Base-by-base conservation (phyloP, 768 basidiomycete genomes). In the Boletellus sp. region DNA sequence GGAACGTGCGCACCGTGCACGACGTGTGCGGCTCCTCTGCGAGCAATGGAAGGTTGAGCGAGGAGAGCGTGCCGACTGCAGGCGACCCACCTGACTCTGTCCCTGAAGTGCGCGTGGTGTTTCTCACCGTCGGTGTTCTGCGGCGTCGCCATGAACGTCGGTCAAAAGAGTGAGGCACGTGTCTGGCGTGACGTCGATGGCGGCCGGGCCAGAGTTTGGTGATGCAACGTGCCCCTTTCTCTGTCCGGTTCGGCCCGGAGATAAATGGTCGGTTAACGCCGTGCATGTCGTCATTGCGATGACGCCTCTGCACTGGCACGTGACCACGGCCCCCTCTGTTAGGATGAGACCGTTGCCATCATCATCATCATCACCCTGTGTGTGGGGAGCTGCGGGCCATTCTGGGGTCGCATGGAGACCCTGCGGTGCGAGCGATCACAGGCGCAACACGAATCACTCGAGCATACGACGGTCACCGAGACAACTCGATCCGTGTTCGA, bases 1-100 rank as follows among this genome's bases (percentile, higher is more conserved):
- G 49, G 22, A 33, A 22, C 0, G 28, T 28, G 44, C 59, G 10
- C 51, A 58, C 75, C 73, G 24, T 76, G 74, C 7, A 71, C 55
- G 23, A 72, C 56, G 48, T 73, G 65, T 3, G 52, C 54, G 3
- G 63, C 74, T 72, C 50, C 75, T 74, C 46, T 47, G 1, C 1
- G 3, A 32, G 23, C 1, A 12, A 19, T 3, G 4, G 0, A 11
- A 4, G 1, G 16, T 2, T 50, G 23, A 44, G 37, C 19, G 7
- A 42, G 10, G 7, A 34, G n/a, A n/a, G n/a, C n/a, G 28, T 12
- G 17, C 10, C 4, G n/a, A 35, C 4, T 2, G 16, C 19, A 15
- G 13, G 31, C 17, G 3, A 31, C 50, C 20, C 16, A 60, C 51
- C 45, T 59, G 47, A 63, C 17, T 36, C 34, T 66, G 2, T 48